Conservation (phyloP, 208 protist species). For the Trypanosoma brucei region DNA sequence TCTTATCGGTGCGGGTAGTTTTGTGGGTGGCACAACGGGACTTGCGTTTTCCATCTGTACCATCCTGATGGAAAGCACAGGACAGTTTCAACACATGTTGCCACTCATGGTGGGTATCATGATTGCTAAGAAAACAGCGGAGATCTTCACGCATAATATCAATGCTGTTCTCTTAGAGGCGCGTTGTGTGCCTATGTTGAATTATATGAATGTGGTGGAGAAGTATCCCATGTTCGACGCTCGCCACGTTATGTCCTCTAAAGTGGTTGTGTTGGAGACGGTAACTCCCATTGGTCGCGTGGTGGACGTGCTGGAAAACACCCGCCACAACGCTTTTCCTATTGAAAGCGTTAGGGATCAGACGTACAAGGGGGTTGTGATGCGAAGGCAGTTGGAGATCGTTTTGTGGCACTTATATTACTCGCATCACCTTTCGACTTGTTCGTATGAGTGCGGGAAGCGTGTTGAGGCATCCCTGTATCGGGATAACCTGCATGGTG, state of each 20-base stretch:
- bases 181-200: slow-evolving; percentile 38
- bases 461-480: slow-evolving; percentile 16
- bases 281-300: slow-evolving; percentile 35
- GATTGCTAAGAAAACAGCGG: slow-evolving; percentile 35
- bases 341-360: slow-evolving; percentile 38
- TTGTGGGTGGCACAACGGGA: slow-evolving; percentile 38
- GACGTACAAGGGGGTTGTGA: slow-evolving; percentile 49
- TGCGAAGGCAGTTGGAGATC: slow-evolving; percentile 35
- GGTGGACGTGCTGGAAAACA: slow-evolving; percentile 23
- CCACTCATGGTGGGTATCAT: slow-evolving; percentile 52
- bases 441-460: slow-evolving; percentile 22
- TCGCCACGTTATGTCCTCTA: slow-evolving; percentile 35
- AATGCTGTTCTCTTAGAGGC: slow-evolving; percentile 40
- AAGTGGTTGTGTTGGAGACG: slow-evolving; percentile 32
- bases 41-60: slow-evolving; percentile 43
- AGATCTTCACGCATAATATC: slow-evolving; percentile 34
- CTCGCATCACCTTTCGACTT: slow-evolving; percentile 20
- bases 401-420: slow-evolving; percentile 48
- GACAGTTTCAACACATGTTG: slow-evolving; percentile 46
- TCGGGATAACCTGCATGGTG: slow-evolving; percentile 17
- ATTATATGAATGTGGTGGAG: slow-evolving; percentile 38
- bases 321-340: slow-evolving; percentile 47
- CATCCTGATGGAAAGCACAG: slow-evolving; percentile 47
- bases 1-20: slow-evolving; percentile 57
- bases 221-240: slow-evolving; percentile 44